Evolutionary conservation across 2,329 filamentous ascomycete genomes (phyloP).

Genomic region (Aspergillus sp.): DNA sequence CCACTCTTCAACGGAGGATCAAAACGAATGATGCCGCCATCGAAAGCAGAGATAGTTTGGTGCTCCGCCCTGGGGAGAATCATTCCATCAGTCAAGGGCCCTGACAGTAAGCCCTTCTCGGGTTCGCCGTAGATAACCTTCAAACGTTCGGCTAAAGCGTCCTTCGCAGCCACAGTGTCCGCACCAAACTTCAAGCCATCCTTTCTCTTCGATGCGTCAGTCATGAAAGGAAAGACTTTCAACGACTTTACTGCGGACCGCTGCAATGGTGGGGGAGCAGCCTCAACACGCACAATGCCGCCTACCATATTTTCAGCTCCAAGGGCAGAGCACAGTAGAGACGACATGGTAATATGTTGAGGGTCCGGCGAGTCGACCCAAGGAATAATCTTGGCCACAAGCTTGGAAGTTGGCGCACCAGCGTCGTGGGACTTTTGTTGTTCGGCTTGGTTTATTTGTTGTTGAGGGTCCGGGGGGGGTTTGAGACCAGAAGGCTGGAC

Average conservation of each 20-base stretch:
- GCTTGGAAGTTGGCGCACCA: slow-evolving; percentile 58
- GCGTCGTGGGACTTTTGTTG: slow-evolving; percentile 58
- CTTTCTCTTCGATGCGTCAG: slow-evolving; percentile 52
- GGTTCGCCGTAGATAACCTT: slow-evolving; percentile 66
- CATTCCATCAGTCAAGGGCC: slow-evolving; percentile 86
- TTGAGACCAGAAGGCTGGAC: slow-evolving; percentile 77
- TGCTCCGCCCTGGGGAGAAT: slow-evolving; percentile 63
- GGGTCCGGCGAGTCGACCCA: slow-evolving; percentile 89
- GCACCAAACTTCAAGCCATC: slow-evolving; percentile 81
- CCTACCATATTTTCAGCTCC: slow-evolving; percentile 73
- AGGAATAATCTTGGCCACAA: slow-evolving; percentile 70
- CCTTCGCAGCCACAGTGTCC: slow-evolving; percentile 77
- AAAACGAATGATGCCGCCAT: slow-evolving; percentile 80
- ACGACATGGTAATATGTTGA: slow-evolving; percentile 75
- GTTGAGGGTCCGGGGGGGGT: slow-evolving; percentile 65
- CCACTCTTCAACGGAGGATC: slow-evolving; percentile 53
- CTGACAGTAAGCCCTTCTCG: slow-evolving; percentile 67
- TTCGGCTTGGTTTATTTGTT: slow-evolving; percentile 66
- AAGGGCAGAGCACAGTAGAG: slow-evolving; percentile 70
- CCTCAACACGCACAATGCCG: slow-evolving; percentile 81
- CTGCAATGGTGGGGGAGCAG: slow-evolving; percentile 69
- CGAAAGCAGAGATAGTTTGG: slow-evolving; percentile 64
- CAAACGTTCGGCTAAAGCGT: slow-evolving; percentile 69
- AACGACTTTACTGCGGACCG: slow-evolving; percentile 65
- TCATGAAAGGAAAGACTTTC: slow-evolving; percentile 77